Base-by-base conservation (phyloP, 1,139 yeast genomes). In the Citeromyces hawaiiensis region DNA sequence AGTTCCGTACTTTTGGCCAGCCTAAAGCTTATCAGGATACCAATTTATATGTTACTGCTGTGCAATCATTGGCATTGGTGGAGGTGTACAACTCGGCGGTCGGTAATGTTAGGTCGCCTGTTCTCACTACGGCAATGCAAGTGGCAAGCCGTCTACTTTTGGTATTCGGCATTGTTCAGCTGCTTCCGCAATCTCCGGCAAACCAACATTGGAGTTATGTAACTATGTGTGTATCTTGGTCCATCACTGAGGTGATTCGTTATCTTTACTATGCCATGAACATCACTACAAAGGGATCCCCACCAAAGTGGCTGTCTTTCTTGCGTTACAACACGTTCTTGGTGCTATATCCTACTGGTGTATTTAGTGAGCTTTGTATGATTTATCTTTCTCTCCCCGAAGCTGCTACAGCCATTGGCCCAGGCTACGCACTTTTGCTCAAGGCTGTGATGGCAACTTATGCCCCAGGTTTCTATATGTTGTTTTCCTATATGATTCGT, bases 301-400 rank as follows among this genome's bases (percentile, higher is more conserved):
- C 87, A 14, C 86, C 93, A 8, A 55, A 59, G 38, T 56, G 70
- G 55, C 66, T 91, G 47, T 72, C 78, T 21, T 74, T 81, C 71
- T 63, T 86, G 49, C 72, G 99, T 54, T 91, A 88, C 65, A 81
- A 83, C 45, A 66, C 88, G 23, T 91, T 91, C 59, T 72, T 73
- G 50, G 73, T 86, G 2, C 67, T 91, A 50, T 91, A 91, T 54
- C 98, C 98, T 18, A 60, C 83, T 30, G 98, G 98, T 4, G 96
- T 91, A 14, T 74, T 83, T 4, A 77, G 93, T 44, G 99, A 91
- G 56, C 68, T 85, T 47, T 53, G 67, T 39, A 74, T 87, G 61
- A 70, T 86, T 45, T 77, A 75, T 57, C 61, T 76, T 44, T 77
- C 94, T 0, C 65, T 86, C 38, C 71, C 66, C 31, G 74, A 72